Conservation (phyloP, 176 grass and related monocot species). For the Thinopyrum elongatum region DNA sequence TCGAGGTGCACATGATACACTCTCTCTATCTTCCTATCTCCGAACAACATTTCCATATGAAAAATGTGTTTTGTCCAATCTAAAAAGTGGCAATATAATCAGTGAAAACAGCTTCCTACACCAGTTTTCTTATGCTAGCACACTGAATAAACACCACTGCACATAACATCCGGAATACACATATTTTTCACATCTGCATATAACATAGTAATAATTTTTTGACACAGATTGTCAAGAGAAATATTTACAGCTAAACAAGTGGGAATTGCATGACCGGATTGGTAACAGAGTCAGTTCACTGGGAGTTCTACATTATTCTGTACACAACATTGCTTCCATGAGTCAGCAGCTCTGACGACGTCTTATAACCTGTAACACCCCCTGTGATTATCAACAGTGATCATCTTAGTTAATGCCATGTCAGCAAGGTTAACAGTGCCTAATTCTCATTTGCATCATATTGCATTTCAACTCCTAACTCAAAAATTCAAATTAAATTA, state of each 20-base stretch:
- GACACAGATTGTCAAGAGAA: background rate
- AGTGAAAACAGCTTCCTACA: background rate
- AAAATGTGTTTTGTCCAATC: no score
- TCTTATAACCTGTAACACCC: background rate
- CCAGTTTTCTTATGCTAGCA: background rate
- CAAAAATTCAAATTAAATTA: no score
- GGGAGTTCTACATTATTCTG: background rate
- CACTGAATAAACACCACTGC: background rate
- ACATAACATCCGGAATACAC: background rate
- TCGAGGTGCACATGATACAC: no score
- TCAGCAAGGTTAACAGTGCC: no score
- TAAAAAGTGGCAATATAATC: background rate
- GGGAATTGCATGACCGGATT: background rate
- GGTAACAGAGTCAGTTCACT: background rate
- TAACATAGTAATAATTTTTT: background rate
- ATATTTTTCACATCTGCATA: background rate
- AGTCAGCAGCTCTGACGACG: background rate
- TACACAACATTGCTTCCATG: background rate
- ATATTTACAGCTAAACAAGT: constrained; percentile 8
- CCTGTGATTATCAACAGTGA: no score
- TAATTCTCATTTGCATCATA: no score
- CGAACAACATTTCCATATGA: no score
- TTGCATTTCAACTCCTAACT: no score
- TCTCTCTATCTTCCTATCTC: no score
- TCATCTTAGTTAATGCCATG: no score